Evolutionary conservation across 2,329 filamentous ascomycete genomes (phyloP), one percentile per base, ranked within the genome.

Genomic region (Xylariaceae sp.): DNA sequence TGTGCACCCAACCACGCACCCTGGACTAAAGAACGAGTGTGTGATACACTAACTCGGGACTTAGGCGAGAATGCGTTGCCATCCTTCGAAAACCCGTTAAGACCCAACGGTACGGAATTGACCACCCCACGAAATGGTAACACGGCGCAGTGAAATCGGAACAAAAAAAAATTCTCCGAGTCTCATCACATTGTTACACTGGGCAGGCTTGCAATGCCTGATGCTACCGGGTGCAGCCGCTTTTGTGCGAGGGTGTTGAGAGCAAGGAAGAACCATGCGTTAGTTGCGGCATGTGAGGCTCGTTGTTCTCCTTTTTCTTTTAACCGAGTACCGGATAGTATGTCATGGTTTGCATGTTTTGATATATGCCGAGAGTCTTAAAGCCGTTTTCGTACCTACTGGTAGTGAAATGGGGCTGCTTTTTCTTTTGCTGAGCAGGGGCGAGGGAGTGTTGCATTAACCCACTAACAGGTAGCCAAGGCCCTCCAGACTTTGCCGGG

Each of bases 151-250:
- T 56, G 39, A 57, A 37, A 56, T 60, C 56, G 51, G 56, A 58
- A 55, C 43, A 56, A 62, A 52, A 43, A 43, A 58, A 60, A 63
- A 63, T 54, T 64, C 60, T 60, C 62, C 62, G 62, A 64, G 44
- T 54, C 39, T 50, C 44, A 58, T 31, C 41, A 47, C 43, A 53
- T 48, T 39, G 59, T 53, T 46, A 26, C 52, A 62, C 56, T 41
- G 40, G 41, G 33, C 26, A 49, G 40, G 44, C 52, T 47, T 48
- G 43, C 41, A 46, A 46, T 56, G 29, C 45, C 49, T 58, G 53
- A 51, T 46, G 37, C 34, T 61, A 33, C 50, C 55, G 53, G 43
- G 53, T 57, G 40, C 59, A 54, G 50, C 55, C 58, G 52, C 51
- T 43, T 44, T 57, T 19, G 61, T 62, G 46, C 49, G 53, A 61